These are phyloP conservation scores for Scleromitrula shiraiana DNA, from an alignment of 2,329 filamentous ascomycete genomes.

Conservation along the genomic window DNA sequence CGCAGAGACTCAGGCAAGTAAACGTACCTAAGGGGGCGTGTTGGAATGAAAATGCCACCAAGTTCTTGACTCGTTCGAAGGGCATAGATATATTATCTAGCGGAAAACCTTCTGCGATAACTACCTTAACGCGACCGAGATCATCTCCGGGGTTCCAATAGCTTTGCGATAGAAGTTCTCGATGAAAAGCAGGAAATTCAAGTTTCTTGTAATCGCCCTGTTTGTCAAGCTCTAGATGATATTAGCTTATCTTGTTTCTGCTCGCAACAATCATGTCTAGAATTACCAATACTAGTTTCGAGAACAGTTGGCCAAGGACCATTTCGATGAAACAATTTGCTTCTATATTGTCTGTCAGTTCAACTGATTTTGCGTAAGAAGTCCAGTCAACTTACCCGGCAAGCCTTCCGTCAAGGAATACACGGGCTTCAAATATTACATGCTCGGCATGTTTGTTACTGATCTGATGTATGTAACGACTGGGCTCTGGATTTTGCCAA, in stretches of 20 bases:
- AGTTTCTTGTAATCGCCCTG: constrained; percentile 51
- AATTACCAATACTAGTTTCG: constrained; percentile 37
- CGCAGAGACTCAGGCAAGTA: background rate
- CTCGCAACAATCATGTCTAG: background rate
- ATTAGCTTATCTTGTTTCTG: constrained; percentile 3
- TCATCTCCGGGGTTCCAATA: constrained; percentile 67
- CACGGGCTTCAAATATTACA: constrained; percentile 55
- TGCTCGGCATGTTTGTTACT: constrained; percentile 45
- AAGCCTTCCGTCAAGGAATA: constrained; percentile 60
- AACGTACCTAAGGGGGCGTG: constrained; percentile 67
- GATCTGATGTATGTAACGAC: constrained; percentile 46
- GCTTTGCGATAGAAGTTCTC: constrained; percentile 58
- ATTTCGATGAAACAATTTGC: constrained; percentile 43
- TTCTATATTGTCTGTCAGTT: constrained; percentile 22
- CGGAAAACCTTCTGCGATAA: constrained; percentile 66
- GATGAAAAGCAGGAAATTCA: constrained; percentile 64
- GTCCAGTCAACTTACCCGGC: constrained; percentile 41
- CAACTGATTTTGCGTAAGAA: background rate
- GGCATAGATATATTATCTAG: constrained; percentile 41
- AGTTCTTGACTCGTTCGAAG: constrained; percentile 61
- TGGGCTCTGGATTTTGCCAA: constrained; percentile 57
- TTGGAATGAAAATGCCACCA: constrained; percentile 75
- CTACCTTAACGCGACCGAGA: constrained; percentile 65
- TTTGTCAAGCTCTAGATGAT: constrained; percentile 25
- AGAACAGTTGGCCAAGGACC: constrained; percentile 42